phyloP scores from a whole-genome alignment of 495 filamentous ascomycete genomes.

The Neurospora sp. region DNA sequence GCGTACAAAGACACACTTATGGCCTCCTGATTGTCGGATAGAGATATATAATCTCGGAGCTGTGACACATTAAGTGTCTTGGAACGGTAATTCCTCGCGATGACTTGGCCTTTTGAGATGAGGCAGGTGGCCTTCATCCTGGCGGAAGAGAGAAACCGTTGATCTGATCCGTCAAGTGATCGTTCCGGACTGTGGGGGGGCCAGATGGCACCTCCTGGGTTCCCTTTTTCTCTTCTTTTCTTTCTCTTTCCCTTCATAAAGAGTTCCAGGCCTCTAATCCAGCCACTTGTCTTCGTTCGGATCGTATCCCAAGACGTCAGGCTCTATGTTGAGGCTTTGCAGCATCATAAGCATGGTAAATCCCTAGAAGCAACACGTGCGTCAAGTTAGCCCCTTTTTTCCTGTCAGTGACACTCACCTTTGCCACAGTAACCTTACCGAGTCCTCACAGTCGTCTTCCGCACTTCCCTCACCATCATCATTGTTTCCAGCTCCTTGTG shows the following conservation, averaged over 20 bases:
- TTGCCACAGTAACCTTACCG: slow-evolving; percentile 3
- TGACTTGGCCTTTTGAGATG: neutral
- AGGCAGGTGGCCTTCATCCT: neutral
- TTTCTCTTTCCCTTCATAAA: neutral
- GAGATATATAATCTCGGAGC: neutral
- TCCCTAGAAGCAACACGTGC: slow-evolving; percentile 6
- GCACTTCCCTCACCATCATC: slow-evolving; percentile 1
- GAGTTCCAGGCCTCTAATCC: slow-evolving; percentile 4
- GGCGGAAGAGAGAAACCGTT: neutral
- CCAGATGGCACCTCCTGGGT: neutral
- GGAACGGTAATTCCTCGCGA: neutral
- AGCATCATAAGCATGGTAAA: slow-evolving; percentile 27
- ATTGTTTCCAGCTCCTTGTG: slow-evolving; percentile 4
- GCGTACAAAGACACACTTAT: neutral
- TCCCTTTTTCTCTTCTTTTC: neutral
- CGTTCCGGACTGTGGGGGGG: neutral
- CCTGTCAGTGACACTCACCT: neutral
- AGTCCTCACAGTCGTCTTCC: slow-evolving; percentile 4
- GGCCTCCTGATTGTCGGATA: neutral
- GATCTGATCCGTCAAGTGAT: neutral
- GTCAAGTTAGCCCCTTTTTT: slow-evolving; percentile 2
- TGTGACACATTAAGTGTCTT: neutral
- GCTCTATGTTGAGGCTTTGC: slow-evolving; percentile 23
- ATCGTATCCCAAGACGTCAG: slow-evolving; percentile 18
- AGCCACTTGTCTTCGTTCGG: slow-evolving; percentile 18